Evolutionary conservation across 345 rosid species (phyloP).

Genomic region (Garcia nutans): DNA sequence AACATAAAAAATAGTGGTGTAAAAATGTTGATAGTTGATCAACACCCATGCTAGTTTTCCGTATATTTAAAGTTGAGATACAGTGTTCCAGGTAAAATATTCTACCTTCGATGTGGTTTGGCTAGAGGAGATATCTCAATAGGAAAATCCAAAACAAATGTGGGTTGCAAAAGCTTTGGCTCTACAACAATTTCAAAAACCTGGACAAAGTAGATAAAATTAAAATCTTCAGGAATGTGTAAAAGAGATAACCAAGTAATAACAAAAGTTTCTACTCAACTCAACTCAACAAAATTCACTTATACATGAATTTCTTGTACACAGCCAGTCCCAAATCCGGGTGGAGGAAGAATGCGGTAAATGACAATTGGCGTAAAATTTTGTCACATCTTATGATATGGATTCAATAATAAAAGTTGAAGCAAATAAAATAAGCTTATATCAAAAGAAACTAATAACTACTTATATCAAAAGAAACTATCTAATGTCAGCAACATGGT

Average conservation of each 20-base stretch:
- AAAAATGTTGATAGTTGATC: background rate
- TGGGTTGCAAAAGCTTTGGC: slow-evolving; percentile 90
- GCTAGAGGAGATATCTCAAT: slow-evolving; percentile 94
- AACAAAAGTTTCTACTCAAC: background rate
- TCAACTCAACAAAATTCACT: too few relatives aligned
- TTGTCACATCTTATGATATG: too few relatives aligned
- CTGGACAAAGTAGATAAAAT: slow-evolving; percentile 35
- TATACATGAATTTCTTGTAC: too few relatives aligned
- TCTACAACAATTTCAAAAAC: slow-evolving; percentile 87
- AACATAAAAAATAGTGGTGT: background rate
- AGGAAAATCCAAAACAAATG: slow-evolving; percentile 94
- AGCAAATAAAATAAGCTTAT: background rate
- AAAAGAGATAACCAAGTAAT: background rate
- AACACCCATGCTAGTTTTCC: background rate
- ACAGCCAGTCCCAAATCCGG: too few relatives aligned
- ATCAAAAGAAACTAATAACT: slow-evolving; percentile 1
- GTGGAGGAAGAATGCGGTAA: too few relatives aligned
- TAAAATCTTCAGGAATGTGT: slow-evolving; percentile 13
- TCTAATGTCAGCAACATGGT: background rate
- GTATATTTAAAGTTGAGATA: background rate
- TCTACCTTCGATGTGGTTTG: slow-evolving; percentile 82
- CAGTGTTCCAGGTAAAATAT: slow-evolving; percentile 9
- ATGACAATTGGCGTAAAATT: too few relatives aligned
- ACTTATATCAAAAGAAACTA: background rate
- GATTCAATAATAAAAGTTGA: background rate